Evolutionary conservation across 305 asterid species (phyloP).

Genomic region (Plantago rigida): DNA sequence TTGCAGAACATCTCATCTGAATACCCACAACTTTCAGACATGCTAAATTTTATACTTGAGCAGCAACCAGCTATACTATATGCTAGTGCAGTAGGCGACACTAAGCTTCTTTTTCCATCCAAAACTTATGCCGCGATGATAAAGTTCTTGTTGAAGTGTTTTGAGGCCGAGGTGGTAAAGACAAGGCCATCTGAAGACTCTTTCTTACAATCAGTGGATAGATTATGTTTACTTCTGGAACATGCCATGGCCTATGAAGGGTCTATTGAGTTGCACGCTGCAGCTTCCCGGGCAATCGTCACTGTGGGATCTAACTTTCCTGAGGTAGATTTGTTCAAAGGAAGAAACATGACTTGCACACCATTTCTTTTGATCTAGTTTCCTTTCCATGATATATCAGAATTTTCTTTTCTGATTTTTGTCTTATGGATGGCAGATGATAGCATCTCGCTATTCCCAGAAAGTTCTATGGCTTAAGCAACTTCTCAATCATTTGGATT

Average conservation of each 20-base stretch:
- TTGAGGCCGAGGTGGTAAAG: slow-evolving; percentile 66
- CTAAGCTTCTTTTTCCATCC: slow-evolving; percentile 61
- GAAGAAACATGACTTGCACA: slow-evolving; percentile 18
- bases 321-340: slow-evolving; percentile 44
- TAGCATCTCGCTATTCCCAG: slow-evolving; percentile 65
- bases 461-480: slow-evolving; percentile 80
- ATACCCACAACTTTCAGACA: slow-evolving; percentile 73
- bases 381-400: slow-evolving; percentile 12
- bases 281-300: slow-evolving; percentile 84
- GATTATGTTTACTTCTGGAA: slow-evolving; percentile 65
- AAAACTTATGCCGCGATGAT: slow-evolving; percentile 74
- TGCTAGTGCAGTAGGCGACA: slow-evolving; percentile 41
- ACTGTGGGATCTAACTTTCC: slow-evolving; percentile 71
- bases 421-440: slow-evolving; percentile 46
- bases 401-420: slow-evolving; percentile 24
- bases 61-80: slow-evolving; percentile 63
- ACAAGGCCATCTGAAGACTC: slow-evolving; percentile 37
- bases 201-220: slow-evolving; percentile 43
- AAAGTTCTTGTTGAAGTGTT: slow-evolving; percentile 82
- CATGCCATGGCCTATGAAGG: slow-evolving; percentile 84
- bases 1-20: slow-evolving; percentile 35
- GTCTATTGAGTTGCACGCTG: slow-evolving; percentile 83
- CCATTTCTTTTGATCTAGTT: slow-evolving; percentile 22
- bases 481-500: slow-evolving; percentile 68
- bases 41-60: slow-evolving; percentile 67